These are phyloP conservation scores for Nothophaeocryptopus gaeumannii DNA, from an alignment of 2,329 filamentous ascomycete genomes.

Conservation along the genomic window DNA sequence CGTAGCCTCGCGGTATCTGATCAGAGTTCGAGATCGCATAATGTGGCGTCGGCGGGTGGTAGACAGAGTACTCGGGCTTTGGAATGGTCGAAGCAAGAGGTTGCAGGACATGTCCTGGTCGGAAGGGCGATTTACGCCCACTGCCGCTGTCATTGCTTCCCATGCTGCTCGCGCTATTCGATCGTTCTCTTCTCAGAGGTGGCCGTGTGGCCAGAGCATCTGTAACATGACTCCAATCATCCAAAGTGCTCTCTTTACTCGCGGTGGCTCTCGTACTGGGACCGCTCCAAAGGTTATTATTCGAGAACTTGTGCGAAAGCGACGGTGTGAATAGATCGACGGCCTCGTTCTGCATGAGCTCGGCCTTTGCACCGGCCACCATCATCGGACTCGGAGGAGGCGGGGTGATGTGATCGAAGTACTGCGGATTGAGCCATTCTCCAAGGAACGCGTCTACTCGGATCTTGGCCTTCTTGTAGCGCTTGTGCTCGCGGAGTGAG, in stretches of 20 bases:
- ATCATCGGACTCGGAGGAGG: constrained; percentile 84
- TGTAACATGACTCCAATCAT: constrained; percentile 30
- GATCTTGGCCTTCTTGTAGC: constrained; percentile 56
- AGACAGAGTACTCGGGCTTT: constrained; percentile 44
- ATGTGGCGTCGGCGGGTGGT: constrained; percentile 72
- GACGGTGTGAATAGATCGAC: constrained; percentile 47
- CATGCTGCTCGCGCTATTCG: constrained; percentile 46
- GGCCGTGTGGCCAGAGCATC: constrained; percentile 34
- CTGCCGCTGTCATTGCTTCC: constrained; percentile 31
- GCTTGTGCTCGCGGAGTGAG: constrained; percentile 34
- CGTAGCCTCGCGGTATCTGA: constrained; percentile 82
- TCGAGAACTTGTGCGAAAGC: constrained; percentile 35
- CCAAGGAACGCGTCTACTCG: constrained; percentile 90
- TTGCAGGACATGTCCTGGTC: constrained; percentile 25
- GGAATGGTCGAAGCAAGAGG: constrained; percentile 28
- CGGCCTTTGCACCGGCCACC: constrained; percentile 83
- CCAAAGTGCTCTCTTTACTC: constrained; percentile 27
- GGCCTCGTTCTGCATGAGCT: constrained; percentile 72
- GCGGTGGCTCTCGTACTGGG: constrained; percentile 22
- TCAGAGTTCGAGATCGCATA: constrained; percentile 80
- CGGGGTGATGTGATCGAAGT: constrained; percentile 88
- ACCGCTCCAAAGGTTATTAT: constrained; percentile 48
- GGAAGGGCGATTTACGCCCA: constrained; percentile 30
- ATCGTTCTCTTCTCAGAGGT: constrained; percentile 44
- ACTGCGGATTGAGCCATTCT: constrained; percentile 91